phyloP scores from a whole-genome alignment of 371 early-diverging fungal species.

The Apophysomyces trapeziformis region DNA sequence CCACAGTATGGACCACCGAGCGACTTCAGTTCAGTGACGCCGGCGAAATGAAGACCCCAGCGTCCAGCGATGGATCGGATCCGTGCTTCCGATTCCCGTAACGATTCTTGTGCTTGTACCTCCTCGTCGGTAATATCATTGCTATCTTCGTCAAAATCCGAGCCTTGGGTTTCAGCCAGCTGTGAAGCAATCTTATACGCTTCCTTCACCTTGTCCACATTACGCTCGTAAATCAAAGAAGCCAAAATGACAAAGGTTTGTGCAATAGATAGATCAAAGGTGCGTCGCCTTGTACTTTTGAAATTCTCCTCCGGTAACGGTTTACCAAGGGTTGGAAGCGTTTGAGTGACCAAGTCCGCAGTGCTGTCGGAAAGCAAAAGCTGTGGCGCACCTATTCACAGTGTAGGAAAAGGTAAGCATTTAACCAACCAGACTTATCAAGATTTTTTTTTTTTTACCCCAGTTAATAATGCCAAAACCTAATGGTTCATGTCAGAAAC shows the following conservation, averaged over 20 bases:
- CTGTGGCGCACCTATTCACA: constrained; percentile 24
- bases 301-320: constrained; percentile 14
- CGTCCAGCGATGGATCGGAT: constrained; percentile 29
- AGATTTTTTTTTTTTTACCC: constrained; percentile 23
- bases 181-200: constrained; percentile 21
- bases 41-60: constrained; percentile 52
- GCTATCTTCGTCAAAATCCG: background rate
- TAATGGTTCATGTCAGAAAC: background rate
- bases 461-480: constrained; percentile 42
- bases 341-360: constrained; percentile 17
- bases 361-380: constrained; percentile 26
- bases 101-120: constrained; percentile 16
- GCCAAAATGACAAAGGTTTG: constrained; percentile 31
- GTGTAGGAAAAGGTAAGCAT: too few species aligned
- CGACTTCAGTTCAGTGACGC: constrained; percentile 54
- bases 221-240: constrained; percentile 50
- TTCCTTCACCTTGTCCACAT: constrained; percentile 41
- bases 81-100: constrained; percentile 34
- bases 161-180: background rate
- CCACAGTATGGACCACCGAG: constrained; percentile 57
- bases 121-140: background rate
- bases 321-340: constrained; percentile 27
- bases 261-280: constrained; percentile 41
- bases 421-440: too few species aligned
- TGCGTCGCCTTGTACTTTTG: constrained; percentile 21